Base-by-base conservation (phyloP, 2,329 filamentous ascomycete species). In the Pseudocercospora crystallina region DNA sequence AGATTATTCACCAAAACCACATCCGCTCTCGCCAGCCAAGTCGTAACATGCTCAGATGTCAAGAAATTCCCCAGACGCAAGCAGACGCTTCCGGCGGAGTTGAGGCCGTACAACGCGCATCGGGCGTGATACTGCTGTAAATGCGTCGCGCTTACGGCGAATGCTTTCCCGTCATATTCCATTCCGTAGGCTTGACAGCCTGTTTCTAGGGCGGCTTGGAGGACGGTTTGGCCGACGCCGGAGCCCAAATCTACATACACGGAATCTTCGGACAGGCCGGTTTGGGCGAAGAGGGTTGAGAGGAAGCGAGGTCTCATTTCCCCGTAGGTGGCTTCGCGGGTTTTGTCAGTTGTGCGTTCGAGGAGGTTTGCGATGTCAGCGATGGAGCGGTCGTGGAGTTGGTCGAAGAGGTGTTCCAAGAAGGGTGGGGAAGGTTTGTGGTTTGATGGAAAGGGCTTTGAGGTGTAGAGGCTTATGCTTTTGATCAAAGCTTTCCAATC, bases 1-100 rank as follows among this genome's bases (percentile, higher is more conserved):
- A 96, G 90, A 72, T 97, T 97, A 74, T 97, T 97, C 62, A 96
- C 90, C 31, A 97, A 79, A n/a, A 97, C 82, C 11, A 96, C 90
- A 67, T 97, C 92, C 1, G 91, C 91, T 45, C 85, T 82, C 67
- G 86, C 85, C 40, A 97, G 76, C 8, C 84, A 84, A 15, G 83
- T 79, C 51, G 84, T 78, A 40, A 96, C 89, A 50, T 77, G 77
- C 11, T 79, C 68, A 58, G 86, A 87, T 59, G 84, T 82, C 8
- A 90, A 80, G 64, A 97, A 96, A 65, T 95, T 88, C 43, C 89
- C 92, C 36, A 84, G 77, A 56, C 90, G 82, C 8, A 97, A 81
- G 54, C 83, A 80, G n/a, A 92, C 87, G n/a, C n/a, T n/a, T n/a
- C n/a, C 53, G 81, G 77, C 91, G 2, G 88, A 81, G n/a, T 81